These are phyloP conservation scores for Malus domestica DNA, from an alignment of 306 rosid genomes.

Conservation along the genomic window ASM211411v1 NC_041799.1:2630501-2631000, in stretches of 20 bases:
- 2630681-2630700: no score
- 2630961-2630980: no score
- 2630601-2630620: no score
- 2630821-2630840: not conserved
- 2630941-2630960: fast-evolving
- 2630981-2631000: no score
- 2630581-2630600: not conserved
- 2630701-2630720: no score
- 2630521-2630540: not conserved
- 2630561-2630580: fast-evolving
- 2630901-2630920: not conserved
- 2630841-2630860: not conserved
- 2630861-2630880: not conserved
- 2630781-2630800: not conserved
- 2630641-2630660: no score
- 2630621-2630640: no score
- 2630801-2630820: fast-evolving
- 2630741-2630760: not conserved
- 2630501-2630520: not conserved
- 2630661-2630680: no score
- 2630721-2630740: not conserved
- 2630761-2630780: not conserved
- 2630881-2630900: fast-evolving
- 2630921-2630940: not conserved
- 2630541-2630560: not conserved